Conservation (phyloP, 768 basidiomycete species). For the Boletus rubescentipes region DNA sequence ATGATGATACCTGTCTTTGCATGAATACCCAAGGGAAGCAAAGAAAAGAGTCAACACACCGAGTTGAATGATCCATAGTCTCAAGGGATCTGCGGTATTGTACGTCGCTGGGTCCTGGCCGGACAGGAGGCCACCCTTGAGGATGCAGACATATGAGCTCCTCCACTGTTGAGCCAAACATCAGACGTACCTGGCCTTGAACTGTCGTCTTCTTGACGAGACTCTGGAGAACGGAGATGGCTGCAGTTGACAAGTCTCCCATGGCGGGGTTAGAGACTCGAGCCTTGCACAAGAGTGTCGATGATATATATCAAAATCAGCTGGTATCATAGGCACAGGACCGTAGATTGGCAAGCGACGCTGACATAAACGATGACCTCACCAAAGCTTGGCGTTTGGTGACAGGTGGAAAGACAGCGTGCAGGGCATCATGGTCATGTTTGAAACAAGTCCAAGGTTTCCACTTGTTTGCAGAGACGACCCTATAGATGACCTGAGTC, state of each 20-base stretch:
- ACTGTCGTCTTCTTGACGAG: constrained; percentile 22
- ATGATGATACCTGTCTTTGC: constrained; percentile 60
- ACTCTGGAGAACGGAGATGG: constrained; percentile 16
- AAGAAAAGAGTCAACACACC: constrained; percentile 39
- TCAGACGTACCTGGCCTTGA: constrained; percentile 27
- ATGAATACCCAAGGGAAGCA: neutral
- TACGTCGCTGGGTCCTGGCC: constrained; percentile 71
- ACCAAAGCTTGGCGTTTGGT: no score
- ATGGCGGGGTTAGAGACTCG: constrained; percentile 11
- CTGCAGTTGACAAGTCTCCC: constrained; percentile 50
- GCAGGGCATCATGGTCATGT: no score
- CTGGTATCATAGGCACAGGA: neutral
- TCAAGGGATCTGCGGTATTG: constrained; percentile 65
- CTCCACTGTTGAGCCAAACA: neutral
- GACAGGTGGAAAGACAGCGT: no score
- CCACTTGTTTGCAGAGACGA: no score
- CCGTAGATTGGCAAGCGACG: no score
- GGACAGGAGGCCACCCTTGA: constrained; percentile 72
- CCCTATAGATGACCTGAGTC: no score
- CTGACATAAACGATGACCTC: neutral
- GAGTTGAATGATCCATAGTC: constrained; percentile 75
- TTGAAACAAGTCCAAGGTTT: no score
- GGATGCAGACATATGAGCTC: neutral
- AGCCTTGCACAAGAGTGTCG: neutral
- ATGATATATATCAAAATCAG: neutral